A percentile compares a stretch with the other conserved stretches of the same genome.
These are phyloP conservation scores for Chaetomium olivaceum DNA, from an alignment of 2,329 filamentous ascomycete genomes.

Conservation along the genomic window DNA sequence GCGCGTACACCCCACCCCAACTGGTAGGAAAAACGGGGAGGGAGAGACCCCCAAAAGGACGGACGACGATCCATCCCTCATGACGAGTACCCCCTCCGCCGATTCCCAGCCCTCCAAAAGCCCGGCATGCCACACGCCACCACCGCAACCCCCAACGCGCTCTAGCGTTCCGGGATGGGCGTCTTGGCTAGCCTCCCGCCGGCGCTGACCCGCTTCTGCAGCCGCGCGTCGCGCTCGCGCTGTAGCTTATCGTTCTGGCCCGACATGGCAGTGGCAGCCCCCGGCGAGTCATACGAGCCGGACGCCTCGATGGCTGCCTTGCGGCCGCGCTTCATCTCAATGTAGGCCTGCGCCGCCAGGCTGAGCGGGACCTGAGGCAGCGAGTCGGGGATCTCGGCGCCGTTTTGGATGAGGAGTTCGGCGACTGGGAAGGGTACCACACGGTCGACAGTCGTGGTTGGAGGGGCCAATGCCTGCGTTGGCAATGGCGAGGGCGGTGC, in stretches of 20 bases:
- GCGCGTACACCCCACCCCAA: background rate
- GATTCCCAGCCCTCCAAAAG: slow-evolving; percentile 13
- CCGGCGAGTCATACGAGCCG: slow-evolving; percentile 47
- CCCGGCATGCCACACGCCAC: slow-evolving; percentile 29
- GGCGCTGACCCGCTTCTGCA: slow-evolving; percentile 79
- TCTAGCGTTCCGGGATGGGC: slow-evolving; percentile 63
- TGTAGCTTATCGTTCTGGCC: slow-evolving; percentile 43
- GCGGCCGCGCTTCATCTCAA: slow-evolving; percentile 72
- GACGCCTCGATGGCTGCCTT: slow-evolving; percentile 45
- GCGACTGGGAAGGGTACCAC: slow-evolving; percentile 79
- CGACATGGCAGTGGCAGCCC: background rate
- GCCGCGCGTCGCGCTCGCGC: slow-evolving; percentile 64
- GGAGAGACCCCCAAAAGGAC: background rate
- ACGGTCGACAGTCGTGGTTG: slow-evolving; percentile 50
- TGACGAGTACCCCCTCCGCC: slow-evolving; percentile 11
- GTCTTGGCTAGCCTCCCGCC: slow-evolving; percentile 70
- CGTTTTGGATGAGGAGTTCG: slow-evolving; percentile 90
- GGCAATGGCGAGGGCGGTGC: slow-evolving; percentile 65
- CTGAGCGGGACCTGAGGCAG: slow-evolving; percentile 83
- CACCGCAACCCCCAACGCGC: slow-evolving; percentile 27
- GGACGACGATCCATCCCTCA: background rate
- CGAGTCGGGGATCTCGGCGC: slow-evolving; percentile 76
- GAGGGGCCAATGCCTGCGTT: slow-evolving; percentile 43
- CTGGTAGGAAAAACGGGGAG: background rate
- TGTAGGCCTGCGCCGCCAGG: slow-evolving; percentile 74